Conservation (phyloP, 306 rosid genomes). For the Morella rubra region DNA sequence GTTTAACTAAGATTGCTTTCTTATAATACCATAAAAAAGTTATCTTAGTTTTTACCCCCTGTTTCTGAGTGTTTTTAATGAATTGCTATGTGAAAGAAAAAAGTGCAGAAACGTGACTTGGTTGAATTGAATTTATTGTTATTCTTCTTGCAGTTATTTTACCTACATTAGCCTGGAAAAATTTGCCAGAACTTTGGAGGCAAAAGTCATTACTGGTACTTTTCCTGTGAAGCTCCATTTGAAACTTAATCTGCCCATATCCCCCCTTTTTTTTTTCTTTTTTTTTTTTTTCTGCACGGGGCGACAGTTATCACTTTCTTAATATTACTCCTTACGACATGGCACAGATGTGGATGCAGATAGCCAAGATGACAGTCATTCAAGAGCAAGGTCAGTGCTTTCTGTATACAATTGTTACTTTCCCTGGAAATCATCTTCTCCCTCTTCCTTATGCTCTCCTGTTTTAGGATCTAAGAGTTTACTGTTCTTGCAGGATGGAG, state of each 20-base stretch:
- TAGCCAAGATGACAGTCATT: constrained; percentile 32
- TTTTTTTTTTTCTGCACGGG: background rate
- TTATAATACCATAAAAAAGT: background rate
- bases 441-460: background rate
- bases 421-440: background rate
- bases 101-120: background rate
- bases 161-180: constrained; percentile 75
- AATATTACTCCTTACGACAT: constrained; percentile 33
- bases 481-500: constrained; percentile 54
- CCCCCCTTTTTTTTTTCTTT: too few species aligned
- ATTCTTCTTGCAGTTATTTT: constrained; percentile 63
- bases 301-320: background rate
- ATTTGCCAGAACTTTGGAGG: constrained; percentile 53
- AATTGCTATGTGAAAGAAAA: background rate
- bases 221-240: constrained; percentile 17
- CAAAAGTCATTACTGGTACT: constrained; percentile 54
- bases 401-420: constrained; percentile 12
- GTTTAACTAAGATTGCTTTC: background rate
- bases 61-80: background rate
- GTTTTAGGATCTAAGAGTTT: background rate
- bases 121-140: constrained; percentile 8
- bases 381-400: constrained; percentile 52
- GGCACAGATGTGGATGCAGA: constrained; percentile 34
- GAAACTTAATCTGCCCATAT: background rate
- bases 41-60: background rate